Evolutionary conservation across 2,329 filamentous ascomycete species (phyloP), one percentile per base, ranked within the genome.

Genomic region (Blastomyces emzantsi): DNA sequence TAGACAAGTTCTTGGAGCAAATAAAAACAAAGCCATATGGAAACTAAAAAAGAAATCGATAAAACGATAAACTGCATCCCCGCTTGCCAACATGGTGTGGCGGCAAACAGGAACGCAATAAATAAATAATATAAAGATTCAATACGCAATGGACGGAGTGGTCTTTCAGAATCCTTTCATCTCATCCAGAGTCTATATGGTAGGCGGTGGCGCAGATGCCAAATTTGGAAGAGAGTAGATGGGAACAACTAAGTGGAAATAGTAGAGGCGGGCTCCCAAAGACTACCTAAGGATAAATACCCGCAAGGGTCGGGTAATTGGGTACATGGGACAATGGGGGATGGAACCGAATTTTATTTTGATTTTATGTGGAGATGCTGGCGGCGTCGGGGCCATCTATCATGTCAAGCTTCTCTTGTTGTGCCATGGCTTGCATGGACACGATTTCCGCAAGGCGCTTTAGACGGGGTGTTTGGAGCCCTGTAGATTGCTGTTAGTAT

Each of bases 371-470:
- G 51, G 41, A 62, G 49, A 54, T 63, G 39, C 41, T 66, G 62
- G 69, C 65, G 41, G 70, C 63, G 30, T 64, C 66, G 56, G 67
- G 70, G 60, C 69, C 70, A 49, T 75, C 75, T 22, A 62, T 55
- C 63, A 73, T 68, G 59, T 91, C 89, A 66, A 89, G 78, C 79
- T 90, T 93, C 78, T 96, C 91, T 78, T 96, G 91, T 76, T 97
- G 93, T 64, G 92, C 91, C 72, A 97, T 93, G 41, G 94, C 94
- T 78, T 99, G 94, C 41, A 92, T 90, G 47, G 91, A 96, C 58
- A 99, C 94, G 68, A 99, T 97, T 79, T 99, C 94, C n/a, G 94
- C 94, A 62, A 99, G 83, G 66, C 94, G 88, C 82, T 97, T 97
- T 66, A 99, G 79, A 66, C 93, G 87, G 58, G 93, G 93, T 64